Evolutionary conservation across 108 stramenopile species (phyloP).

Genomic region (Skeletonema menzelii): DNA sequence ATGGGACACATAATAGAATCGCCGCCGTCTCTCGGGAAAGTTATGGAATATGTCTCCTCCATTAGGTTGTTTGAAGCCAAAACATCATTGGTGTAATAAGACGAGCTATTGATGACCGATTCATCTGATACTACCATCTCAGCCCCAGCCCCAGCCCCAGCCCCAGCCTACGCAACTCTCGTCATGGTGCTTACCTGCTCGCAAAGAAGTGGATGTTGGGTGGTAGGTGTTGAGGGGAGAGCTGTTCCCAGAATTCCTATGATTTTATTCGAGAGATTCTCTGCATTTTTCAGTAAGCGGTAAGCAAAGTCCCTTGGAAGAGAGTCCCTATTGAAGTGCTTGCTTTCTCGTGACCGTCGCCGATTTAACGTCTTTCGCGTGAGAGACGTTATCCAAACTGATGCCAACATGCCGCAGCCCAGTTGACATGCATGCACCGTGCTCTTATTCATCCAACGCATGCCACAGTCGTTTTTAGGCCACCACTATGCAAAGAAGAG

Average conservation of each 20-base stretch:
- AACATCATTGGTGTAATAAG: too few relatives aligned
- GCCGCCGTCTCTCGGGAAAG: too few relatives aligned
- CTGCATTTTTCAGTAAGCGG: not conserved
- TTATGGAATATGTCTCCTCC: too few relatives aligned
- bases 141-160: too few relatives aligned
- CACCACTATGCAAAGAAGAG: too few relatives aligned
- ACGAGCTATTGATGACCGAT: too few relatives aligned
- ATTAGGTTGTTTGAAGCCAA: too few relatives aligned
- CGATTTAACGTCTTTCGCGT: not conserved
- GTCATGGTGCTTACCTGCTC: conserved; percentile 37
- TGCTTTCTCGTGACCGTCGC: not conserved
- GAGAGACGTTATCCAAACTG: not conserved
- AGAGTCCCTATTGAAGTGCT: not conserved
- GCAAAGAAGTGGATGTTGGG: conserved; percentile 44
- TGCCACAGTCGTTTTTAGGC: not conserved
- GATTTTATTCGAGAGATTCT: not conserved
- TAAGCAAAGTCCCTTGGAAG: not conserved
- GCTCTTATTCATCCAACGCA: not conserved
- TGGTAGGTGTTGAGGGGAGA: not conserved
- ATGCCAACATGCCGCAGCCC: too few relatives aligned
- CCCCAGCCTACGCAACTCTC: too few relatives aligned
- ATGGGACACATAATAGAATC: too few relatives aligned
- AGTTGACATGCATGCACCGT: too few relatives aligned
- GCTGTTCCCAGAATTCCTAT: not conserved
- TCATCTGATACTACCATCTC: not conserved